A percentile compares a stretch with the other conserved stretches of the same genome.
phyloP scores from a whole-genome alignment of 768 basidiomycete species.

The Pulveroboletus sp. region DNA sequence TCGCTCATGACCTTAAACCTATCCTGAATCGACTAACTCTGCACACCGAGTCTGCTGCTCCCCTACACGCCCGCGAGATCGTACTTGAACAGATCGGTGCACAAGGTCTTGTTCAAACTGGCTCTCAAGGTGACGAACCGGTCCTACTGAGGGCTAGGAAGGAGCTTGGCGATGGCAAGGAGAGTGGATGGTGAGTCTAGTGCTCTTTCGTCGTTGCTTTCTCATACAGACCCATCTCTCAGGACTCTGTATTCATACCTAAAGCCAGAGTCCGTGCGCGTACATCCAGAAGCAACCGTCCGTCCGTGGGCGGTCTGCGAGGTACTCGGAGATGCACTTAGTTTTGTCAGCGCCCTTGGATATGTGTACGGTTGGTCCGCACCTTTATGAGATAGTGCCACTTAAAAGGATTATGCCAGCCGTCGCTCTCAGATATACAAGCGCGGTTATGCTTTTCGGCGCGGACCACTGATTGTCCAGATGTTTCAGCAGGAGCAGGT shows the following conservation, averaged over 20 bases:
- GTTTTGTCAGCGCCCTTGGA: slow-evolving; percentile 76
- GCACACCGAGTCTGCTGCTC: slow-evolving; percentile 70
- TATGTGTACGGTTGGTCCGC: slow-evolving; percentile 49
- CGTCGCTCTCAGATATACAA: slow-evolving; percentile 77
- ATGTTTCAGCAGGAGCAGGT: slow-evolving; percentile 88
- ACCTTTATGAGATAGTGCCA: neutral
- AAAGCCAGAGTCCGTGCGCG: slow-evolving; percentile 79
- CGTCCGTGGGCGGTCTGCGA: slow-evolving; percentile 79
- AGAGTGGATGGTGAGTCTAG: slow-evolving; percentile 54
- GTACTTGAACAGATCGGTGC: slow-evolving; percentile 78
- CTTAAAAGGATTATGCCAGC: slow-evolving; percentile 29
- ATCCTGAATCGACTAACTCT: slow-evolving; percentile 80
- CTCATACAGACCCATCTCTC: neutral
- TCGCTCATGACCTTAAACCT: slow-evolving; percentile 65
- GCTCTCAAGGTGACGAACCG: slow-evolving; percentile 51
- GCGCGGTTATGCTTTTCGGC: slow-evolving; percentile 70
- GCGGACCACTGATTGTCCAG: slow-evolving; percentile 65
- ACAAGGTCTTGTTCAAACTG: slow-evolving; percentile 51
- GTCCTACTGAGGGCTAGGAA: slow-evolving; percentile 69
- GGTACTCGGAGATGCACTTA: slow-evolving; percentile 73
- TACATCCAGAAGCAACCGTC: slow-evolving; percentile 83
- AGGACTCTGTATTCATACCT: slow-evolving; percentile 79
- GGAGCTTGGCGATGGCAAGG: slow-evolving; percentile 54
- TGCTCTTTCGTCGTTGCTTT: neutral
- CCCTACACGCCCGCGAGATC: slow-evolving; percentile 71